Percentiles rank a stretch among this genome's conserved stretches.
phyloP scores from a whole-genome alignment of 2,329 filamentous ascomycete species.

The Samsoniella hepiali region DNA sequence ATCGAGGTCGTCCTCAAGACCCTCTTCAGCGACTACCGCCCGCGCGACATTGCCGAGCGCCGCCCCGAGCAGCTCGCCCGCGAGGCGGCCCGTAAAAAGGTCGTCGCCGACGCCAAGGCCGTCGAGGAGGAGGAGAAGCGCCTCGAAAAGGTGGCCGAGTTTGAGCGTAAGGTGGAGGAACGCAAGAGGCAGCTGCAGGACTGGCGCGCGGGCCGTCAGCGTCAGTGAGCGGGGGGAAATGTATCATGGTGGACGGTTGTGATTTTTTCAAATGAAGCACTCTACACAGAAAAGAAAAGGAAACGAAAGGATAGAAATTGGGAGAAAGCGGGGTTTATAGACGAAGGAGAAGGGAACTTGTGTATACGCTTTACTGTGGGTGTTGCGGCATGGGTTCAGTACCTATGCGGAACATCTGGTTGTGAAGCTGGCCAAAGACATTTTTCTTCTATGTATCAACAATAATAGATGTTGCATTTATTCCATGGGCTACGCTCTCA shows the following conservation, averaged over 20 bases:
- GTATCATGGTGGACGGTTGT: neutral
- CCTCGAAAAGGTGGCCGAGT: conserved; percentile 54
- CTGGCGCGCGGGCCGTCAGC: conserved; percentile 40
- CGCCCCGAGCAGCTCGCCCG: conserved; percentile 80
- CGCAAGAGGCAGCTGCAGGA: conserved; percentile 46
- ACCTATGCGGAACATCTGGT: neutral
- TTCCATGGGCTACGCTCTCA: too few species aligned
- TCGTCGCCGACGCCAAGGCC: conserved; percentile 48
- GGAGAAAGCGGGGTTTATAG: neutral
- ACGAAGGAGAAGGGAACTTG: neutral
- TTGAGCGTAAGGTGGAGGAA: conserved; percentile 57
- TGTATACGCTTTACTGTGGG: neutral
- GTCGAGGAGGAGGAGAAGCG: conserved; percentile 50
- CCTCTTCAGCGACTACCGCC: conserved; percentile 84
- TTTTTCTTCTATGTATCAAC: too few species aligned
- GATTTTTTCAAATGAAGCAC: neutral
- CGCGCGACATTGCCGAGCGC: conserved; percentile 87
- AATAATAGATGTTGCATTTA: too few species aligned
- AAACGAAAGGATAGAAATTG: neutral
- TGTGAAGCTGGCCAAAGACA: neutral
- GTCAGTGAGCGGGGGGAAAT: neutral
- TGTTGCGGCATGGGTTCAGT: neutral
- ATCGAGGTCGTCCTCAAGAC: conserved; percentile 85
- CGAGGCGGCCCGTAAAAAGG: conserved; percentile 66
- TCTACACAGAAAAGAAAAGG: neutral